phyloP scores from a whole-genome alignment of 2,329 filamentous ascomycete species.

The Leptographium radiaticola region DNA sequence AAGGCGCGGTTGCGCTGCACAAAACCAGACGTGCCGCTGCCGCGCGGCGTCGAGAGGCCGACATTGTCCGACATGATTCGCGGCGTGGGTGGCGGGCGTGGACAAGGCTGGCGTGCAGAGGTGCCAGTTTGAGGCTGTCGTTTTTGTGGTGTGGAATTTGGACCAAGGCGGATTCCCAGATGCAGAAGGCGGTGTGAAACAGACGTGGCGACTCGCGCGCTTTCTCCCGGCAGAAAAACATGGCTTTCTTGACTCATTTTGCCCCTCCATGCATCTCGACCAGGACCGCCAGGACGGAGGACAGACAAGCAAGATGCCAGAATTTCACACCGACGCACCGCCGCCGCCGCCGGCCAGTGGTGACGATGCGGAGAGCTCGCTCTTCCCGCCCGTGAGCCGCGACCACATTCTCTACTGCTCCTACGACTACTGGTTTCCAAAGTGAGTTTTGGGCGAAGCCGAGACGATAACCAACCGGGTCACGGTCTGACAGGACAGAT shows the following conservation, averaged over 20 bases:
- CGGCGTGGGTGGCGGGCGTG: neutral
- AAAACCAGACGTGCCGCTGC: constrained; percentile 92
- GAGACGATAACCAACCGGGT: neutral
- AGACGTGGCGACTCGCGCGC: neutral
- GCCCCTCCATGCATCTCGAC: neutral
- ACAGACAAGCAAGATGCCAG: constrained; percentile 17
- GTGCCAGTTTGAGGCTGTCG: neutral
- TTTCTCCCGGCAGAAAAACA: constrained; percentile 3
- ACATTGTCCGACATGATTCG: constrained; percentile 83
- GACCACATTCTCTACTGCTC: constrained; percentile 90
- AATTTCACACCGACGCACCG: constrained; percentile 10
- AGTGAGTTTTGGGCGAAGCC: constrained; percentile 27
- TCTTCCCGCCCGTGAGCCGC: constrained; percentile 73
- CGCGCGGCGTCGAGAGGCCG: constrained; percentile 84
- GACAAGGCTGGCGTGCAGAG: neutral
- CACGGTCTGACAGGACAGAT: constrained; percentile 32
- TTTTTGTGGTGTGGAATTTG: neutral
- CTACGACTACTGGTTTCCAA: constrained; percentile 82
- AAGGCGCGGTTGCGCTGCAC: constrained; percentile 92
- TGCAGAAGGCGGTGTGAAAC: constrained; percentile 1
- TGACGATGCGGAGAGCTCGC: constrained; percentile 23
- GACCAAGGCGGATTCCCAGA: neutral
- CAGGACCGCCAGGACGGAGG: too few relatives aligned
- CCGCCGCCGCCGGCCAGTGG: neutral
- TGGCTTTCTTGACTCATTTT: neutral